Percentiles rank a stretch among this genome's conserved stretches.
phyloP scores from a whole-genome alignment of 164 flowering plant species.

The Hamamelis virginiana region DNA sequence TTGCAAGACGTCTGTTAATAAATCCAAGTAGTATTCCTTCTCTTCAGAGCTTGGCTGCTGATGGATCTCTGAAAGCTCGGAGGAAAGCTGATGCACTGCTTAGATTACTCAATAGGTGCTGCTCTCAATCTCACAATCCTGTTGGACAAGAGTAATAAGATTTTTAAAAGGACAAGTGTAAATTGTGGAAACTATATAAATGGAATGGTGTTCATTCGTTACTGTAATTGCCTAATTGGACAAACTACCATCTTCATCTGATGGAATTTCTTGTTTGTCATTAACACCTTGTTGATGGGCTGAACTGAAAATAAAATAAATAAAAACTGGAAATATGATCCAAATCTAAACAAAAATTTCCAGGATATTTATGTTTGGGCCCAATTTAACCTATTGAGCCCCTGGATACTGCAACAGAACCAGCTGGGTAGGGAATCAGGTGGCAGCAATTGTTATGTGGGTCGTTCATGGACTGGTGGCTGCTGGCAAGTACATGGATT shows the following conservation, averaged over 20 bases:
- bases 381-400: too few relatives aligned
- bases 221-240: conserved; percentile 10
- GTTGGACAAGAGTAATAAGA: conserved; percentile 12
- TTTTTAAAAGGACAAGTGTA: conserved; percentile 11
- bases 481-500: too few relatives aligned
- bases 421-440: too few relatives aligned
- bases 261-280: not conserved
- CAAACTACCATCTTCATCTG: not conserved
- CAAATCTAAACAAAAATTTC: too few relatives aligned
- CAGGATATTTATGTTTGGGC: too few relatives aligned
- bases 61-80: conserved; percentile 59
- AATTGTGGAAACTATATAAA: conserved; percentile 13
- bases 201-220: not conserved
- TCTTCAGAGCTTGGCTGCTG: conserved; percentile 49
- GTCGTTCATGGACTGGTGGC: too few relatives aligned
- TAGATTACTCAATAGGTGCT: conserved; percentile 58
- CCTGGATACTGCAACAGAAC: too few relatives aligned
- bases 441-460: too few relatives aligned
- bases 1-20: conserved; percentile 44
- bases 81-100: conserved; percentile 72
- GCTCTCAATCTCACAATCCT: conserved; percentile 41
- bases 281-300: not conserved
- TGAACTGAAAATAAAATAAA: not conserved
- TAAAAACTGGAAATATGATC: too few relatives aligned
- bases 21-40: conserved; percentile 63